A percentile compares a stretch with the other conserved stretches of the same genome.
phyloP scores from a whole-genome alignment of 192 early-diverging fungal genomes.

The Backusella westeae region DNA sequence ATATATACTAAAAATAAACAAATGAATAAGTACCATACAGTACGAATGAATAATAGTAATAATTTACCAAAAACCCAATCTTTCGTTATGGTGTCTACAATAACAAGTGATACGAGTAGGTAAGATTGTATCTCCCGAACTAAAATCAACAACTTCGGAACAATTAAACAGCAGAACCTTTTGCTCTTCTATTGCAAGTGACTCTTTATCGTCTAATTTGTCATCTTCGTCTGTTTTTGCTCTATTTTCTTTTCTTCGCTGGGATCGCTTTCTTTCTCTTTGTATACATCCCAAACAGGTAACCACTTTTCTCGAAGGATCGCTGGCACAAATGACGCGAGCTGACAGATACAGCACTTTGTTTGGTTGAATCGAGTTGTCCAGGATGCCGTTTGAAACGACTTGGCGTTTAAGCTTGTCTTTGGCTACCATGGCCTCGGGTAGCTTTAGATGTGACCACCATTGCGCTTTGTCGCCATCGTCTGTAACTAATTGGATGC shows the following conservation, averaged over 20 bases:
- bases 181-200: constrained; percentile 68
- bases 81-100: constrained; percentile 93
- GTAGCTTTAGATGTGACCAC: constrained; percentile 87
- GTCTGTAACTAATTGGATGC: constrained; percentile 76
- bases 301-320: constrained; percentile 70
- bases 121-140: constrained; percentile 83
- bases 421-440: constrained; percentile 82
- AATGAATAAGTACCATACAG: neutral
- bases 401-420: constrained; percentile 60
- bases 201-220: constrained; percentile 50
- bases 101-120: constrained; percentile 98
- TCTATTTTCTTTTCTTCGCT: constrained; percentile 56
- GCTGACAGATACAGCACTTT: constrained; percentile 72
- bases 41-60: neutral
- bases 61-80: constrained; percentile 78
- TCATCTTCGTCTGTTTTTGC: constrained; percentile 25
- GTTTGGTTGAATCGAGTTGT: constrained; percentile 12
- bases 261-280: constrained; percentile 75
- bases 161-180: constrained; percentile 91
- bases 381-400: constrained; percentile 18
- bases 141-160: constrained; percentile 83
- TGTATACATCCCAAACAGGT: constrained; percentile 84
- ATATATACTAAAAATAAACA: constrained; percentile 53
- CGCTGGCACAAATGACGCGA: constrained; percentile 82
- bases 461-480: constrained; percentile 69